These are phyloP conservation scores for Gossypium thurberi DNA, from an alignment of 345 rosid genomes.

Conservation along the genomic window DNA sequence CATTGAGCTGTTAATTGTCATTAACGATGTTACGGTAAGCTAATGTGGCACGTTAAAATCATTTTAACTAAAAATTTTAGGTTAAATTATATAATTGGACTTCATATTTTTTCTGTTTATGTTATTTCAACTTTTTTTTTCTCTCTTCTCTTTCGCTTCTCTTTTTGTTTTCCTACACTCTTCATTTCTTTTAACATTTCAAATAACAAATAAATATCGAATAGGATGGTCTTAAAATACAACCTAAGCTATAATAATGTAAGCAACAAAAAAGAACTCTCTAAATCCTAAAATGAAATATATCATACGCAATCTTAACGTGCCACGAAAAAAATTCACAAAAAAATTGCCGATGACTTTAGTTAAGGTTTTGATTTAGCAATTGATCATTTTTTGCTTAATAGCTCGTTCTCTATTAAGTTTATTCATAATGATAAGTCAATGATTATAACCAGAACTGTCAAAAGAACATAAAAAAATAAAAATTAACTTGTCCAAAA, in stretches of 20 bases:
- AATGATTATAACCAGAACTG: slow-evolving; percentile 82
- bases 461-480: too few relatives aligned
- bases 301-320: background rate
- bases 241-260: background rate
- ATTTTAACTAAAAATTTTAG: too few relatives aligned
- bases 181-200: background rate
- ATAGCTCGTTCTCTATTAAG: slow-evolving; percentile 78
- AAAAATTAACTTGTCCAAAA: too few relatives aligned
- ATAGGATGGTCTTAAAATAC: background rate
- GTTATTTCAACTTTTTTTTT: too few relatives aligned
- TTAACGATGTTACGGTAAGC: too few relatives aligned
- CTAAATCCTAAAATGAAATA: background rate
- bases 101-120: too few relatives aligned
- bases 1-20: too few relatives aligned
- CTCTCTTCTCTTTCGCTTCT: too few relatives aligned
- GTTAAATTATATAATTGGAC: fast-evolving
- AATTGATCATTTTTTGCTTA: slow-evolving; percentile 90
- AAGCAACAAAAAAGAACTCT: background rate
- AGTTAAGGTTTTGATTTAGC: slow-evolving; percentile 71
- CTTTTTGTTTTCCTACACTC: fast-evolving
- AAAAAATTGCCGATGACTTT: slow-evolving; percentile 30
- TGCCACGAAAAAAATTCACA: background rate
- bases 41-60: too few relatives aligned
- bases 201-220: background rate
- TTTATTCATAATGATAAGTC: slow-evolving; percentile 94